Conservation (phyloP, 2,329 filamentous ascomycete genomes). For the Aspergillus nomiae region DNA sequence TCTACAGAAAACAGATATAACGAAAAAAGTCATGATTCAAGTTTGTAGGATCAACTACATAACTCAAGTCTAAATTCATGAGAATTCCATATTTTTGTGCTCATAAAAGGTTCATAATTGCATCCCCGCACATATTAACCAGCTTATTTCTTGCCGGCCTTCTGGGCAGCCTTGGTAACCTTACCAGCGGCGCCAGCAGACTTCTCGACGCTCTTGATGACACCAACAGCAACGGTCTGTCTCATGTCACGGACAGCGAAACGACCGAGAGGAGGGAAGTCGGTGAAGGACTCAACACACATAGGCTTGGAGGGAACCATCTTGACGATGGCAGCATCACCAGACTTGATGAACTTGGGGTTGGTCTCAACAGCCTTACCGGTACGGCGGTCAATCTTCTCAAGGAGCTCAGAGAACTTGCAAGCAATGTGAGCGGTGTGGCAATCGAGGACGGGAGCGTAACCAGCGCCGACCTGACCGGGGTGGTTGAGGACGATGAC, state of each 20-base stretch:
- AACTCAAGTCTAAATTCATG: constrained; percentile 1
- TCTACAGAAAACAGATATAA: not conserved
- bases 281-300: constrained; percentile 99
- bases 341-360: constrained; percentile 99
- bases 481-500: constrained; percentile 99
- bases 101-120: constrained; percentile 7
- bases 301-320: constrained; percentile 99
- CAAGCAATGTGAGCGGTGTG: constrained; percentile 99
- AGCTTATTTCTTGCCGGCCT: constrained; percentile 51
- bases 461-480: constrained; percentile 97
- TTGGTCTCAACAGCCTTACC: constrained; percentile 89
- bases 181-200: constrained; percentile 59
- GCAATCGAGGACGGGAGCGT: constrained; percentile 99
- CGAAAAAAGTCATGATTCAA: constrained; percentile 3
- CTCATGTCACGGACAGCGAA: constrained; percentile 98
- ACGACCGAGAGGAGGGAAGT: constrained; percentile 98
- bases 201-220: constrained; percentile 74
- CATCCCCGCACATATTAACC: constrained; percentile 2
- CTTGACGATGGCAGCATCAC: constrained; percentile 99
- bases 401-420: constrained; percentile 98
- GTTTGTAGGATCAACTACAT: constrained; percentile 4
- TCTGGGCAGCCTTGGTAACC: constrained; percentile 63
- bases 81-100: constrained; percentile 4
- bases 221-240: constrained; percentile 35
- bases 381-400: constrained; percentile 99